phyloP scores from a whole-genome alignment of 1,284 basidiomycete species.

The Pisolithus thermaeus region DNA sequence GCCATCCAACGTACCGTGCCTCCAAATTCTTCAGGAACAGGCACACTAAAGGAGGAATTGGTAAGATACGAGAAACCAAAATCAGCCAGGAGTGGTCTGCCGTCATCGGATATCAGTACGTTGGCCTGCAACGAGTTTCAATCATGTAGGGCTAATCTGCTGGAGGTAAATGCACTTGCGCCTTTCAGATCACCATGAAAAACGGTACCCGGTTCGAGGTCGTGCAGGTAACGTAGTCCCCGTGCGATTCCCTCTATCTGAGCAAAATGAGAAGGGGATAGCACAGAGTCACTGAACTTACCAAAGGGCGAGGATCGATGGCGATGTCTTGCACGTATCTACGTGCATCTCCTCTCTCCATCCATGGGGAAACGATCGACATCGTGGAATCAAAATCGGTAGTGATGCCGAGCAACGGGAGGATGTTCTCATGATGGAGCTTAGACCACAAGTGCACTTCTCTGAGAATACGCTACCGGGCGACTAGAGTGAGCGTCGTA shows the following conservation, averaged over 20 bases:
- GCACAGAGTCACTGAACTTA: not conserved
- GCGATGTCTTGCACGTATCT: not conserved
- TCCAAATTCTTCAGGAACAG: not conserved
- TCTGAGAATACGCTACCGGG: not conserved
- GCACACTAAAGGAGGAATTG: not conserved
- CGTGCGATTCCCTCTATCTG: slow-evolving; percentile 2
- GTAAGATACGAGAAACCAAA: not conserved
- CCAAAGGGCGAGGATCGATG: not conserved
- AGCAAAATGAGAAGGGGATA: not conserved
- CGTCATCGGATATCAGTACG: not conserved
- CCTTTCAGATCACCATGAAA: slow-evolving; percentile 2
- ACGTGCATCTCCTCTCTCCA: not conserved
- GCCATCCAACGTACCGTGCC: not conserved
- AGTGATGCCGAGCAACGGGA: not conserved
- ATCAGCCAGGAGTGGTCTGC: not conserved
- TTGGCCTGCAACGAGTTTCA: not conserved
- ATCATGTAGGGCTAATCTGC: no score
- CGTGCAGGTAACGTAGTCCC: not conserved
- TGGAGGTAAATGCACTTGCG: not conserved
- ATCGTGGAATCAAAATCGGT: not conserved
- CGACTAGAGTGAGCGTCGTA: no score
- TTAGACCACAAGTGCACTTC: not conserved
- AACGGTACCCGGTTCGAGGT: not conserved
- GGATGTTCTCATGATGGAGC: not conserved
- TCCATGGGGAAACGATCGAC: not conserved